Evolutionary conservation across 2,329 filamentous ascomycete species (phyloP), one percentile per base, ranked within the genome.

Genomic region (Fusarium redolens): DNA sequence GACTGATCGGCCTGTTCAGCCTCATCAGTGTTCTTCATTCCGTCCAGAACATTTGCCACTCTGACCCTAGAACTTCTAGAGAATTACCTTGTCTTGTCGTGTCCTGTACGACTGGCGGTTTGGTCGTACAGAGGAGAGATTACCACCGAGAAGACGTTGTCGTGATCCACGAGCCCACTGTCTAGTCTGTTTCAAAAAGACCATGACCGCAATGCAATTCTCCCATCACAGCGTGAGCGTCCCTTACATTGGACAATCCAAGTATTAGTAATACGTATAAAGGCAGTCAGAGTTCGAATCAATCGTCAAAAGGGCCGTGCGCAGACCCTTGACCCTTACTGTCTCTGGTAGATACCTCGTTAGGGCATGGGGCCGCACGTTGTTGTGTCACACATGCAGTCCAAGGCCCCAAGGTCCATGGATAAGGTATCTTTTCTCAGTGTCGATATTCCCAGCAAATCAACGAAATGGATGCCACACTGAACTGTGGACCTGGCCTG

Each of bases 341-440:
- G 73, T 77, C 57, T 64, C 58, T 61, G 44, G 59, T 51, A 65
- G 60, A 62, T 74, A 68, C 70, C 72, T 75, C 65, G 65, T 74
- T 76, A 69, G 75, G 73, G 69, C 65, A 75, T 76, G 73, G 68
- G 74, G 72, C 75, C 73, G 75, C 65, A 74, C 60, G 64, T 72
- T 66, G 51, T 69, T 74, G 72, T 74, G 73, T 77, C 72, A 76
- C 75, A 72, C 64, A 71, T 45, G 38, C 55, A 63, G 47, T 58
- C n/a, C 51, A 59, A 47, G 20, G 52, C 18, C 18, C 31, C 48
- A 44, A 51, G 30, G 35, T 33, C 44, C 38, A 50, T 64, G 57
- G 65, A 64, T 43, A 68, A 68, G 56, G 56, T 61, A 58, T 67
- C 62, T 65, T 43, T 51, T 48, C 22, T 55, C 61, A 59, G 31